Base-by-base conservation (phyloP, 1,284 basidiomycete genomes). In the Sanguinoderma infundibulare region DNA sequence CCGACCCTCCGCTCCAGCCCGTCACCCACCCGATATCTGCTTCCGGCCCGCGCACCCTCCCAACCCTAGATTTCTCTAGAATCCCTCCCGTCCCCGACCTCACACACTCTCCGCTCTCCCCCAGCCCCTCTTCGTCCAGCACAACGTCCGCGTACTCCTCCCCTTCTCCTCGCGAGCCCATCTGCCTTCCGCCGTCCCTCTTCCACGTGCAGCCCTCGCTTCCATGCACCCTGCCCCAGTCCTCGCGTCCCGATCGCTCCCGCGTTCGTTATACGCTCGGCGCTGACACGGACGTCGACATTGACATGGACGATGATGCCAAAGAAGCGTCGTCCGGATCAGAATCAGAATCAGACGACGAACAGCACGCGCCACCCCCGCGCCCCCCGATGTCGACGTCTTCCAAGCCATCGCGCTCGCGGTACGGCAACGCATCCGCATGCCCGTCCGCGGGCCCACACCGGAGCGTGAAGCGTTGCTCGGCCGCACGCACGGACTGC, bases 121-220 rank as follows among this genome's bases (percentile, higher is more conserved):
- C 57, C n/a, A 42, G 64, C 36, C 61, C 64, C 47, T 53, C 55
- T 14, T 61, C 57, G 42, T 49, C 50, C 38, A 42, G 66, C 52
- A 38, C 36, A 15, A 51, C 64, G 28, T 69, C 70, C 28, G 61
- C 55, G 40, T 40, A 52, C 59, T 60, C 65, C 35, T 67, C 67
- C 24, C 69, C 67, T 9, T 44, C 10, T 35, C 65, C 61, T 26
- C 61, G 46, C 56, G 63, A 69, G 50, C 67, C 71, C 24, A 59
- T 68, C 36, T 71, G 71, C 49, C 65, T 74, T 10, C 72, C 73
- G 14, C 73, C 73, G n/a, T 57, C 73, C 10, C 68, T 70, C 44
- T 67, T 74, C 60, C 58, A 61, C 53, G 61, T 70, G 46, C 65
- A 66, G 35, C 66, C 66, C 14, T 66, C 54, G 28, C 67, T 50